These are phyloP conservation scores for Fusarium sp. DNA, from an alignment of 2,329 filamentous ascomycete genomes.

Conservation along the genomic window DNA sequence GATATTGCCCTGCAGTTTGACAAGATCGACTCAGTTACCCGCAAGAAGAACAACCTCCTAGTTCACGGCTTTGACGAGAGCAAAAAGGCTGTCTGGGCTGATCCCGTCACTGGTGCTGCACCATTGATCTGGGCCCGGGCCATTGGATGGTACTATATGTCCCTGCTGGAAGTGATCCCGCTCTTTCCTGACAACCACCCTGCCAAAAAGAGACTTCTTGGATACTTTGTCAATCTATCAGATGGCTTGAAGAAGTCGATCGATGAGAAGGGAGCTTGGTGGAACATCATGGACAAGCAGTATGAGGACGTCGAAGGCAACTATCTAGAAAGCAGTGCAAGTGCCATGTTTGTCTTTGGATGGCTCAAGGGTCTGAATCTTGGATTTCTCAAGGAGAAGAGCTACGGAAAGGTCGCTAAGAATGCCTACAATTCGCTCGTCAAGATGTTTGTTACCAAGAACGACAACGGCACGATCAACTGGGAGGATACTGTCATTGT, in stretches of 20 bases:
- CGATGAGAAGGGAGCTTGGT: slow-evolving; percentile 64
- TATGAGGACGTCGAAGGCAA: slow-evolving; percentile 62
- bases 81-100: slow-evolving; percentile 62
- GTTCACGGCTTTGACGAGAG: slow-evolving; percentile 67
- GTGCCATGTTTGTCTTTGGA: slow-evolving; percentile 67
- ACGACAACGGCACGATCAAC: slow-evolving; percentile 59
- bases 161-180: slow-evolving; percentile 61
- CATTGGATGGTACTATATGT: slow-evolving; percentile 66
- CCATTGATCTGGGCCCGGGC: slow-evolving; percentile 65
- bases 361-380: slow-evolving; percentile 56
- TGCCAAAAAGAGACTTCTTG: slow-evolving; percentile 48
- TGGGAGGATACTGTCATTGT: slow-evolving; percentile 64
- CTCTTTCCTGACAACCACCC: slow-evolving; percentile 52
- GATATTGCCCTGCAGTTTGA: slow-evolving; percentile 59
- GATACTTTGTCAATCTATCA: slow-evolving; percentile 54
- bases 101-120: slow-evolving; percentile 60
- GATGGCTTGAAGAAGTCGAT: slow-evolving; percentile 55
- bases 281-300: slow-evolving; percentile 64
- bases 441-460: slow-evolving; percentile 56
- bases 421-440: slow-evolving; percentile 50
- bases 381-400: slow-evolving; percentile 33
- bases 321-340: slow-evolving; percentile 70
- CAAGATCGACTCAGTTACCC: slow-evolving; percentile 57
- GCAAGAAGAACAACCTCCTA: slow-evolving; percentile 54
- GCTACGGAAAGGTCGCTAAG: slow-evolving; percentile 25